These are phyloP conservation scores for Chimonanthus praecox DNA, from an alignment of 164 flowering plant species.

Conservation along the genomic window DNA sequence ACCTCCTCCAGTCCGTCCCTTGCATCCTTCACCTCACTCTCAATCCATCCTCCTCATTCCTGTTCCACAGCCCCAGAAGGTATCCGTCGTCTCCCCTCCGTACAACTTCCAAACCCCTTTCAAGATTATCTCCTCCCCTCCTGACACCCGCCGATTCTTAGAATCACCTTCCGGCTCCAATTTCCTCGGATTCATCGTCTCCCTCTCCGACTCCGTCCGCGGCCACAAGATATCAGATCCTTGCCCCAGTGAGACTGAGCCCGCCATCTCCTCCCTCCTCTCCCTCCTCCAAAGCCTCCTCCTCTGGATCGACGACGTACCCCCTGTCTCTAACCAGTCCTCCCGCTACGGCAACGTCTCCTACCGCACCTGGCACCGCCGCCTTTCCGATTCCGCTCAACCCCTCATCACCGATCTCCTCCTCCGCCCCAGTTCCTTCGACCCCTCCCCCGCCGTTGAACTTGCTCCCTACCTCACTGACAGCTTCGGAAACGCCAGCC, in stretches of 20 bases:
- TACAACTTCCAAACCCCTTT: conserved; percentile 47
- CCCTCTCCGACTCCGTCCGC: conserved; percentile 66
- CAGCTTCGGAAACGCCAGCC: conserved; percentile 27
- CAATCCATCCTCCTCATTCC: conserved; percentile 56
- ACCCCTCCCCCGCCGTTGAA: conserved; percentile 13
- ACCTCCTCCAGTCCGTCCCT: conserved; percentile 45
- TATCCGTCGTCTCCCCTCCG: conserved; percentile 38
- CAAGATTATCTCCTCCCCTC: conserved; percentile 58
- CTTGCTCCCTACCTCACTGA: conserved; percentile 26
- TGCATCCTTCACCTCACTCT: conserved; percentile 33
- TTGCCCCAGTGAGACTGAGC: conserved; percentile 56
- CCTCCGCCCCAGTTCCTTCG: conserved; percentile 18
- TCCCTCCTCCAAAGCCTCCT: conserved; percentile 42
- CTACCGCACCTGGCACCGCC: conserved; percentile 66
- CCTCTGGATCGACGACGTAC: conserved; percentile 48
- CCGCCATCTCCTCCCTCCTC: conserved; percentile 27
- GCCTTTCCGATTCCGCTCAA: conserved; percentile 27
- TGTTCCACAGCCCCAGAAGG: conserved; percentile 46
- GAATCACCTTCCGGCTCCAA: conserved; percentile 44
- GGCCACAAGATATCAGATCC: conserved; percentile 68
- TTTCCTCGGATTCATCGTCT: conserved; percentile 78
- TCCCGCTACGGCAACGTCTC: conserved; percentile 79
- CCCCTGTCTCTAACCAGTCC: conserved; percentile 64
- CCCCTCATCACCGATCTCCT: conserved; percentile 14
- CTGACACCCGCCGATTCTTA: conserved; percentile 57